Percentiles rank a stretch among this genome's conserved stretches.
Conservation (phyloP, 2,329 filamentous ascomycete genomes). For the Nothophaeocryptopus gaeumannii region DNA sequence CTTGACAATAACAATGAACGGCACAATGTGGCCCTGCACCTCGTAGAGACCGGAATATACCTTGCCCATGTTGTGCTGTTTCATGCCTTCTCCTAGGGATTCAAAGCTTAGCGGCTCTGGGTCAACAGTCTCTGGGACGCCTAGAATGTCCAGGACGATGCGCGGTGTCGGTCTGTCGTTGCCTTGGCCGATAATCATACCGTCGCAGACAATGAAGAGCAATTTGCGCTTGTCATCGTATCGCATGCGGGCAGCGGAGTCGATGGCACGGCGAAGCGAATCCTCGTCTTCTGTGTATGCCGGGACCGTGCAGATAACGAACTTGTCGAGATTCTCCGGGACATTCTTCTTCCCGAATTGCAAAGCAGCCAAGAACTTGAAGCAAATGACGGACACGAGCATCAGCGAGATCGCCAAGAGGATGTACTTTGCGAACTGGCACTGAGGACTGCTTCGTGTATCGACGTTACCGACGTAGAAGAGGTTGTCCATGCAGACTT, state of each 20-base stretch:
- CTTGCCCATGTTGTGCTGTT: conserved; percentile 99
- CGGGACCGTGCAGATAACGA: conserved; percentile 95
- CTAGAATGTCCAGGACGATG: conserved; percentile 94
- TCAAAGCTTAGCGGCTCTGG: conserved; percentile 96
- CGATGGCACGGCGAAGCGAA: conserved; percentile 91
- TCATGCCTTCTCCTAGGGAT: conserved; percentile 88
- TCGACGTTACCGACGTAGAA: conserved; percentile 93
- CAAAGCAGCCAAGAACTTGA: conserved; percentile 95
- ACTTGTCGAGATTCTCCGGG: conserved; percentile 96
- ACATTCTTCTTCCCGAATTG: conserved; percentile 90
- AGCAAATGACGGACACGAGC: conserved; percentile 76
- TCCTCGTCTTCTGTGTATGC: conserved; percentile 99
- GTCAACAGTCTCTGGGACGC: conserved; percentile 88
- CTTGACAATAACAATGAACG: conserved; percentile 95
- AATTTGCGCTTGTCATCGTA: conserved; percentile 99
- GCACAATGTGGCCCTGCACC: conserved; percentile 95
- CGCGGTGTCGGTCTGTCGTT: conserved; percentile 94
- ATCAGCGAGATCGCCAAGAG: conserved; percentile 80
- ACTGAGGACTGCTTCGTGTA: conserved; percentile 80
- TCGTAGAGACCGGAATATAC: conserved; percentile 97
- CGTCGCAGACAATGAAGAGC: conserved; percentile 87
- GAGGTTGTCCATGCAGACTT: conserved; percentile 82
- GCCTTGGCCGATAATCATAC: conserved; percentile 99
- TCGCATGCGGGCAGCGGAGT: conserved; percentile 89
- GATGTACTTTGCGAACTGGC: conserved; percentile 85